Percentiles rank a stretch among this genome's conserved stretches.
phyloP scores from a whole-genome alignment of 352 stramenopile species.

The Phytophthora multivora region DNA sequence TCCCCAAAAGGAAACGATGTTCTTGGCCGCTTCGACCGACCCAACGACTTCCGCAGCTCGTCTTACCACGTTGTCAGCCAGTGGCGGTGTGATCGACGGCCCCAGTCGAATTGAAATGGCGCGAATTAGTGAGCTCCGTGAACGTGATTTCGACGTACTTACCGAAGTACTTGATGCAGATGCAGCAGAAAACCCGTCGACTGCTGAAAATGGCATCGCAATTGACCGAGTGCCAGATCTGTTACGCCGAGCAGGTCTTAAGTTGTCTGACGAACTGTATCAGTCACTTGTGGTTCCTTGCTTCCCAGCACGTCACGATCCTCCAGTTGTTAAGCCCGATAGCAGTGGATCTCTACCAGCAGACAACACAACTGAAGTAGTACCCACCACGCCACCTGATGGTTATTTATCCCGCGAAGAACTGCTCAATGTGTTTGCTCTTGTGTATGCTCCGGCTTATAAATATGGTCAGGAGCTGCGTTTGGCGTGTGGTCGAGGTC shows the following conservation, averaged over 20 bases:
- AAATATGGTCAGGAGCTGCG: slow-evolving; percentile 75
- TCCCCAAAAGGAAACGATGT: slow-evolving; percentile 49
- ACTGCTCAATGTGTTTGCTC: slow-evolving; percentile 63
- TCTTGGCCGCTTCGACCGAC: slow-evolving; percentile 11
- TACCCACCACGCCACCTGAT: background rate
- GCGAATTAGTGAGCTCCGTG: slow-evolving; percentile 65
- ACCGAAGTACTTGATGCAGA: slow-evolving; percentile 37
- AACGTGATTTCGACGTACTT: slow-evolving; percentile 55
- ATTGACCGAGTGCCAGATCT: slow-evolving; percentile 45
- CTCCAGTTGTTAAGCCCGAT: background rate
- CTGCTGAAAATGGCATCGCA: slow-evolving; percentile 6
- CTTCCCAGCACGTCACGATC: slow-evolving; percentile 16
- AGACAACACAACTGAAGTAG: background rate
- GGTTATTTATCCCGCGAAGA: slow-evolving; percentile 27
- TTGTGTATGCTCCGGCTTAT: slow-evolving; percentile 69
- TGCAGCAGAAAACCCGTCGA: slow-evolving; percentile 8
- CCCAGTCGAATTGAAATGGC: slow-evolving; percentile 61
- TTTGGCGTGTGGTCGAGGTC: slow-evolving; percentile 57
- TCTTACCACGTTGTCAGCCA: slow-evolving; percentile 56
- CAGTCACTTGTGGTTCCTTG: slow-evolving; percentile 42
- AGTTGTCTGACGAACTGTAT: slow-evolving; percentile 44
- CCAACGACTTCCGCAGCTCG: slow-evolving; percentile 20
- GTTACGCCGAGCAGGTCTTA: slow-evolving; percentile 37
- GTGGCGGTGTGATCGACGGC: slow-evolving; percentile 64
- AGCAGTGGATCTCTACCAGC: background rate